Evolutionary conservation across 163 green algal species (phyloP), one percentile per base, ranked within the genome.

Genomic region (Volvox carteri): DNA sequence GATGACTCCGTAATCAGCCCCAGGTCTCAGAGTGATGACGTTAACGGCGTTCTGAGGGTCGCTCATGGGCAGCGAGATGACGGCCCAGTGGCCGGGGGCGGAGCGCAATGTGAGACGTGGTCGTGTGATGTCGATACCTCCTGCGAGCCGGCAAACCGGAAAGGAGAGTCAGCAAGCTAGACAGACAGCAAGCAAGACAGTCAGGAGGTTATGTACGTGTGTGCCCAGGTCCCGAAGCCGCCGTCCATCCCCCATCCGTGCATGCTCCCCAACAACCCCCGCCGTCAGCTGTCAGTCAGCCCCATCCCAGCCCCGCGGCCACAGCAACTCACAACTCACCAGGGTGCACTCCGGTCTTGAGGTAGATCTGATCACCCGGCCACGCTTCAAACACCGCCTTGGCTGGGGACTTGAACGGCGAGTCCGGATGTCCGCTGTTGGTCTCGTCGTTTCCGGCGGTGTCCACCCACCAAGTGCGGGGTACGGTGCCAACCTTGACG

Each of bases 41-140:
- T 89, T 89, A 72, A 84, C 84, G n/a, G 72, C 84, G 41, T 76
- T 68, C 72, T 81, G 83, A 4, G 84, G 84, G 54, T 84, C 84
- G 56, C 30, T 39, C 39, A 65, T n/a, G 12, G 84, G 68, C 70
- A 75, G 39, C 4, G 70, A 62, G 28, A 83, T n/a, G 7, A 74
- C 41, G 12, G 75, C 75, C 85, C 75, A 86, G 60, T 90, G 85
- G 74, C 85, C 75, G 33, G 85, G 74, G 11, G 85, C 85, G 33
- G 37, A 72, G 28, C 75, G 85, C 37, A 90, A 33, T 2, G 85
- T 90, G 84, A 89, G 74, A 52, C 30, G 14, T 0, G 68, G 39
- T 8, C 70, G 68, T 18, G 25, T n/a, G 52, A 89, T 76, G 84
- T n/a, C 75, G 50, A 89, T 44, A 28, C 25, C 84, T 16, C 84